These are phyloP conservation scores for Raddia distichophylla DNA, from an alignment of 176 grass and related monocot genomes.

Conservation along the genomic window DNA sequence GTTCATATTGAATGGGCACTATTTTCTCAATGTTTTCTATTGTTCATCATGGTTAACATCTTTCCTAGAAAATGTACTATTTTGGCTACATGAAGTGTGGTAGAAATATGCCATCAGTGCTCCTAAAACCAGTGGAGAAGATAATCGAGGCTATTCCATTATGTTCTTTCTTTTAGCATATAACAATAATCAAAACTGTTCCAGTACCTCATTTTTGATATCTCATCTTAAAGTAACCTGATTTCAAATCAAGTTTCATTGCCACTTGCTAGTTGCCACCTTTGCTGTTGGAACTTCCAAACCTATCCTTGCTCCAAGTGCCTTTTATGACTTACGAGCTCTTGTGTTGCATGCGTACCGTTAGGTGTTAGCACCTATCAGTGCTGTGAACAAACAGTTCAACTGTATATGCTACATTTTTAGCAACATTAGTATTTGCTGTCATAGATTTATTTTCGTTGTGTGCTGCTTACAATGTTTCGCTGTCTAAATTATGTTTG, in stretches of 20 bases:
- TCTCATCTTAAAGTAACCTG: background rate
- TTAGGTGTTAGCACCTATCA: background rate
- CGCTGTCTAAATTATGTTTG: conserved; percentile 16
- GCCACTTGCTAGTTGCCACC: background rate
- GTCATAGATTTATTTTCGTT: background rate
- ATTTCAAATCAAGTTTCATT: background rate
- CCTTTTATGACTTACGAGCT: background rate
- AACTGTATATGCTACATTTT: background rate
- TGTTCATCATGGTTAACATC: background rate
- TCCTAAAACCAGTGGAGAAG: background rate
- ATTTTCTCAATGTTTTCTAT: conserved; percentile 10
- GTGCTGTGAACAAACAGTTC: background rate
- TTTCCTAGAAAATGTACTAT: background rate
- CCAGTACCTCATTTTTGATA: background rate
- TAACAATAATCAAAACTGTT: background rate
- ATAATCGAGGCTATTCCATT: background rate
- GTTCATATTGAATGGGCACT: background rate
- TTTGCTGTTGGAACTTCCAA: conserved; percentile 5
- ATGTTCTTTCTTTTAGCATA: background rate
- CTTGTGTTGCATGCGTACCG: background rate
- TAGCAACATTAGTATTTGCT: background rate
- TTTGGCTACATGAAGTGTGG: conserved; percentile 3
- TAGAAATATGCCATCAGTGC: conserved; percentile 4
- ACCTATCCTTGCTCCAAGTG: background rate
- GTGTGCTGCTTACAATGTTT: background rate